Base-by-base conservation (phyloP, 352 stramenopile genomes). In the Phytopythium montanum region DNA sequence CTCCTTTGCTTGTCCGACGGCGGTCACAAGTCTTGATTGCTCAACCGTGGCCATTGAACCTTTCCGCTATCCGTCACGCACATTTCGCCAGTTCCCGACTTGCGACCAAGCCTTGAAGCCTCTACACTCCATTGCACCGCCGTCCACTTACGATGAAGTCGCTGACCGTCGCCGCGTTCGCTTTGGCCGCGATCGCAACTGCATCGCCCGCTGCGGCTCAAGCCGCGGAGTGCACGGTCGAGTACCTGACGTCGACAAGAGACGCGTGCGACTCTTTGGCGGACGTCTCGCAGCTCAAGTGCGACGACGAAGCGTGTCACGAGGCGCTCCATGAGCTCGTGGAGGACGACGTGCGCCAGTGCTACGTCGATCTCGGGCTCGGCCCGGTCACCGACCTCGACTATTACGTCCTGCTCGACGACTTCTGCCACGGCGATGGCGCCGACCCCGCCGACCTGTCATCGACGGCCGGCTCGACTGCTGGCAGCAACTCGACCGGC, bases 341-440 rank as follows among this genome's bases (percentile, higher is more conserved):
- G 34, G 72, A 81, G 29, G 69, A 79, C 19, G 72, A 81, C 21
- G 62, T 61, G 12, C 54, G 61, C 33, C 49, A 63, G 38, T 81
- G 72, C 59, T 81, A 72, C 49, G 60, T 76, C 5, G 49, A 71
- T 18, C 61, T 74, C 8, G 64, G 64, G 0, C 62, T 81, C 21
- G 64, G 67, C 16, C 51, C 61, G 5, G 61, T 64, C 39, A 68
- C 56, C 25, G 65, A 69, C 34, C 61, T 82, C 28, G 61, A 64
- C 42, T 77, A 75, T 59, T 82, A 74, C 65, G 63, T 60, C 9
- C 54, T 60, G 26, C 65, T 82, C 3, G 73, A 79, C 33, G 59
- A 72, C 5, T 79, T 75, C 21, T 82, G 73, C 65, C 73, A 82
- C 48, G 61, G 67, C 6, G 69, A 69, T 25, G 69, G 72, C 5